Conservation (phyloP, 139 green algal genomes). For the Raphidocelis subcapitata region DNA sequence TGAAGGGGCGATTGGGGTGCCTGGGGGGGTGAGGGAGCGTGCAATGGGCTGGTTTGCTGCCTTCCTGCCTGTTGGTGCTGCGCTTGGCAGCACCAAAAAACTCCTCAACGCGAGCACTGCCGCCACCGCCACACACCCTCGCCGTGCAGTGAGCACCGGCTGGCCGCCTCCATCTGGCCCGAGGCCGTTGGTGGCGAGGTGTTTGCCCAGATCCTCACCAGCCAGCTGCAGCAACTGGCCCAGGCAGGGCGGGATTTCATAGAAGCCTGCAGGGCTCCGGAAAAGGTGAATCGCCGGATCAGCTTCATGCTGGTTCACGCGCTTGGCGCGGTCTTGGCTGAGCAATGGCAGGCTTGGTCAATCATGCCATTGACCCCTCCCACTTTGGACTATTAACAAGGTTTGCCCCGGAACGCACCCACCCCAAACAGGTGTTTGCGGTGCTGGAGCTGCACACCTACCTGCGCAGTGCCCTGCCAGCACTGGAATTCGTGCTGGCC, state of each 20-base stretch:
- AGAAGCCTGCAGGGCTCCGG: constrained; percentile 6
- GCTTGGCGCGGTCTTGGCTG: too few relatives aligned
- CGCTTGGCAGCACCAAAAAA: too few relatives aligned
- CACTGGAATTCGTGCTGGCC: constrained; percentile 22
- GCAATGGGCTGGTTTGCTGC: too few relatives aligned
- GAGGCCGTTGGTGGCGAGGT: not conserved
- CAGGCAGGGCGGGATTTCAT: constrained; percentile 10
- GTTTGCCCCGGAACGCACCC: too few relatives aligned
- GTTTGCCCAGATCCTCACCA: not conserved
- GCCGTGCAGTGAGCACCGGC: constrained; percentile 22
- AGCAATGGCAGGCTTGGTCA: too few relatives aligned
- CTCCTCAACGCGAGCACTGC: too few relatives aligned
- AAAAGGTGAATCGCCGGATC: constrained; percentile 14
- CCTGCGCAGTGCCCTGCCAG: constrained; percentile 19
- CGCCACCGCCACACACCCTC: too few relatives aligned
- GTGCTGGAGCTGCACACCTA: constrained; percentile 36
- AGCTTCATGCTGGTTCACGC: too few relatives aligned
- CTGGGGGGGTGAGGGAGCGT: too few relatives aligned
- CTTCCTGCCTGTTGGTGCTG: too few relatives aligned
- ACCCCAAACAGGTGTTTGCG: constrained; percentile 21
- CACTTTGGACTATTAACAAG: too few relatives aligned
- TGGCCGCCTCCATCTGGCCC: constrained; percentile 7
- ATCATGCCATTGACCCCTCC: too few relatives aligned
- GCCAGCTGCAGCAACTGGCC: not conserved
- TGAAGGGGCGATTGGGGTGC: not conserved